Conservation (phyloP, 2,329 filamentous ascomycete species). For the Fusarium buharicum region DNA sequence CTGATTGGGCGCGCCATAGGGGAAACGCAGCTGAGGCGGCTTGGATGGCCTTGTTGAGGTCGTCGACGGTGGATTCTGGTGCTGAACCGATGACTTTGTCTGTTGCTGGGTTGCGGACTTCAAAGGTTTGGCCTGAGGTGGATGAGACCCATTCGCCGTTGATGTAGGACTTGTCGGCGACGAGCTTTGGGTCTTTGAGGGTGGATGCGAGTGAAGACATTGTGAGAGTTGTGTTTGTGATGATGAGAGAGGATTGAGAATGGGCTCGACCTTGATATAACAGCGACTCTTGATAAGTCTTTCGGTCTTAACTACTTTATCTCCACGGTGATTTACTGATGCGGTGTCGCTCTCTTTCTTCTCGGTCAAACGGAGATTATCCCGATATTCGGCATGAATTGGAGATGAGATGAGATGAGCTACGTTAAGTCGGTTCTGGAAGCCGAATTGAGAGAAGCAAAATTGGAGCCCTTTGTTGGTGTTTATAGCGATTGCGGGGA, state of each 20-base stretch:
- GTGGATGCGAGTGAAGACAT: conserved; percentile 20
- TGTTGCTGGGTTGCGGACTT: conserved; percentile 75
- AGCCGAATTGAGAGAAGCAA: conserved; percentile 2
- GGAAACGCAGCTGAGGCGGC: conserved; percentile 68
- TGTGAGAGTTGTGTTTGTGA: neutral
- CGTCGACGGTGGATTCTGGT: conserved; percentile 75
- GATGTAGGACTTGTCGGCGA: conserved; percentile 63
- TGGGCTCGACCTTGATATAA: conserved; percentile 1
- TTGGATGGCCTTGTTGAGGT: conserved; percentile 74
- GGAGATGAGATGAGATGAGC: neutral
- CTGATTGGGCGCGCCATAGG: conserved; percentile 66
- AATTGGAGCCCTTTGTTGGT: neutral
- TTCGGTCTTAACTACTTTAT: neutral
- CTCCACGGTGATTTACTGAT: neutral
- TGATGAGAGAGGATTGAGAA: neutral
- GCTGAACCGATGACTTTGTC: conserved; percentile 73
- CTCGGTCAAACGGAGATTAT: neutral
- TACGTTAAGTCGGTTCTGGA: neutral
- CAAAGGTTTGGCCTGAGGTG: conserved; percentile 75
- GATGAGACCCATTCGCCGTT: conserved; percentile 80
- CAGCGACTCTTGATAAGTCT: neutral
- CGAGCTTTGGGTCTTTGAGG: conserved; percentile 22
- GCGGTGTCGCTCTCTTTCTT: neutral
- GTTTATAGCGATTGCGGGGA: conserved; percentile 2
- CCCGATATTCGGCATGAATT: neutral